These are phyloP conservation scores for Rheum nobile DNA, from an alignment of 148 eudicot genomes.

Conservation along the genomic window DNA sequence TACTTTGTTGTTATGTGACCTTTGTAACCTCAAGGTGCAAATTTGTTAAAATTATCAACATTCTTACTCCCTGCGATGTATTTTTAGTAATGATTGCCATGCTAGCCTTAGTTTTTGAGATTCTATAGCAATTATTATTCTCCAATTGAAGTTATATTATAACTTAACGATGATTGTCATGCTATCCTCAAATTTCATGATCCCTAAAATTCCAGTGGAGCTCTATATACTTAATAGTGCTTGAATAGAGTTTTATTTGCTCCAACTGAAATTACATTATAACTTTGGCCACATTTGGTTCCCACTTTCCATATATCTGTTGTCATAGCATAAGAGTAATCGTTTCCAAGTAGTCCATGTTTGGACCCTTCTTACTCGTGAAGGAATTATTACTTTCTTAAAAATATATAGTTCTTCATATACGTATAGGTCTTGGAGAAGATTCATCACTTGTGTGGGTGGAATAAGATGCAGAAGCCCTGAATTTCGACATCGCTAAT, in stretches of 20 bases:
- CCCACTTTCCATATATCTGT: neutral
- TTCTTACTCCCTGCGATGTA: neutral
- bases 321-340: neutral
- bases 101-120: neutral
- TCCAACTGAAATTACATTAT: neutral
- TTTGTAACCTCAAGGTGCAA: neutral
- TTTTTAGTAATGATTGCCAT: neutral
- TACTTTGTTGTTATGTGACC: neutral
- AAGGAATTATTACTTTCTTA: neutral
- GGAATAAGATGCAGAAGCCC: constrained; percentile 89
- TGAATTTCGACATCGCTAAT: constrained; percentile 62
- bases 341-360: neutral
- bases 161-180: neutral
- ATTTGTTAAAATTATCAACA: neutral
- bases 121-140: neutral
- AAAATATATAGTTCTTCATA: neutral
- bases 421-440: constrained; percentile 45
- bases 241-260: neutral
- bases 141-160: neutral
- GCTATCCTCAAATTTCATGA: neutral
- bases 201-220: neutral
- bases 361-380: neutral
- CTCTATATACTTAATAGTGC: neutral
- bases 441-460: constrained; percentile 71
- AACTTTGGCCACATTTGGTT: neutral